phyloP scores from a whole-genome alignment of 1,139 yeast species.

The Suhomyces wounanorum region DNA sequence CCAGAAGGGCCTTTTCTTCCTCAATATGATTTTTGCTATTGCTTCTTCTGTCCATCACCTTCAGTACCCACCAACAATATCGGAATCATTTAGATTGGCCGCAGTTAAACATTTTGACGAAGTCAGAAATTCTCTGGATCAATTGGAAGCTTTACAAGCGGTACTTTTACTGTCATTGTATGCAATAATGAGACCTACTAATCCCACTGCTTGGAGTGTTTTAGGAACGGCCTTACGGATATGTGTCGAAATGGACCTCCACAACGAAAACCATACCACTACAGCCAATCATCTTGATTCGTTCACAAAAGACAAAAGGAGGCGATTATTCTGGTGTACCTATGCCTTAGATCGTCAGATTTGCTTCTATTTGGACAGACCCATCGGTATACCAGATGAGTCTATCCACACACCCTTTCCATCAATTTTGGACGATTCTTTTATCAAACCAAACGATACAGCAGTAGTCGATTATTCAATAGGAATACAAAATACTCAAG shows the following conservation, averaged over 20 bases:
- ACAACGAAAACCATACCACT: slow-evolving; percentile 44
- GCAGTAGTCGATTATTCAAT: slow-evolving; percentile 12
- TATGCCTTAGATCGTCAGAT: slow-evolving; percentile 81
- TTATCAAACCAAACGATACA: slow-evolving; percentile 38
- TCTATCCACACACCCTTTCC: slow-evolving; percentile 68
- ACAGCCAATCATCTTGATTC: slow-evolving; percentile 42
- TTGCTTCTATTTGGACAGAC: slow-evolving; percentile 70
- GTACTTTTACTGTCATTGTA: slow-evolving; percentile 66
- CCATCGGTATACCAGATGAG: slow-evolving; percentile 76
- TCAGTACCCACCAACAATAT: slow-evolving; percentile 64
- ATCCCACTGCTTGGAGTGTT: slow-evolving; percentile 93
- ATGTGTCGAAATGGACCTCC: slow-evolving; percentile 77
- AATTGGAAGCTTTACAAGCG: slow-evolving; percentile 73
- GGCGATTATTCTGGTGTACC: slow-evolving; percentile 88
- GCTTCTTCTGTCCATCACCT: slow-evolving; percentile 76
- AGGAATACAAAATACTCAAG: neutral
- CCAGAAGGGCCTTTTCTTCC: slow-evolving; percentile 54
- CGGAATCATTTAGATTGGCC: slow-evolving; percentile 72
- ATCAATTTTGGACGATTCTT: slow-evolving; percentile 70
- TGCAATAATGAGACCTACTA: slow-evolving; percentile 72
- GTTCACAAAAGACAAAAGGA: slow-evolving; percentile 64
- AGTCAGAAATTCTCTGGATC: slow-evolving; percentile 58
- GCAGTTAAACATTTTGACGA: slow-evolving; percentile 62
- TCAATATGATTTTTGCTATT: slow-evolving; percentile 77
- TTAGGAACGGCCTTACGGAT: slow-evolving; percentile 78